Percentiles rank a stretch among this genome's conserved stretches.
Conservation (phyloP, 208 protist species). For the Acanthamoeba royreba region DNA sequence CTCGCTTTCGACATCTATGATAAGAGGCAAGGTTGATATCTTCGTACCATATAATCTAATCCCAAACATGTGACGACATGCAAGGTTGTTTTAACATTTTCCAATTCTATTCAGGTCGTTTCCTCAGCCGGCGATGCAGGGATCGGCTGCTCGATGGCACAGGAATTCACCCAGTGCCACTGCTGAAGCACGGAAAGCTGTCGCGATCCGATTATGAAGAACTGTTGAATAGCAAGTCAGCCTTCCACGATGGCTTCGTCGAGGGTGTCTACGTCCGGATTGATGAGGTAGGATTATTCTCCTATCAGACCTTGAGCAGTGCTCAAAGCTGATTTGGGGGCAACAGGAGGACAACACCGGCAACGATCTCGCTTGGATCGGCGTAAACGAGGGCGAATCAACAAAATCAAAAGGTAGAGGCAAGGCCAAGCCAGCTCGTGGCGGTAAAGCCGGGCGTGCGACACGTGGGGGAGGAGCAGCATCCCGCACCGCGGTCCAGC, state of each 20-base stretch:
- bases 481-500: too few species aligned
- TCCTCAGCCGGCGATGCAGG: not conserved
- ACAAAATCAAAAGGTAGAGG: not conserved
- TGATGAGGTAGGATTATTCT: not conserved
- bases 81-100: not conserved
- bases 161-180: not conserved
- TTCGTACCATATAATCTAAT: too few species aligned
- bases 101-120: not conserved
- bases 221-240: not conserved
- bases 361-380: not conserved
- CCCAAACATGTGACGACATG: too few species aligned
- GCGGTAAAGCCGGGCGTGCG: not conserved
- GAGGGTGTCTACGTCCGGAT: slow-evolving; percentile 47
- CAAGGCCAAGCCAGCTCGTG: not conserved
- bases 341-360: not conserved
- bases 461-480: too few species aligned
- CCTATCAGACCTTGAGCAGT: too few species aligned
- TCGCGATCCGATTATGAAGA: not conserved
- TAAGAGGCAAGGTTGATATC: slow-evolving; percentile 2
- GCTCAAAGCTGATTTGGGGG: too few species aligned
- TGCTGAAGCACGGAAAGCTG: not conserved
- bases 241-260: not conserved
- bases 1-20: slow-evolving; percentile 44
- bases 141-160: slow-evolving; percentile 1
- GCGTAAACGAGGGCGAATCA: not conserved